Percentiles rank a stretch among this genome's conserved stretches.
Evolutionary conservation across 2,329 filamentous ascomycete genomes (phyloP).

Genomic region (Diaporthe citriasiana): DNA sequence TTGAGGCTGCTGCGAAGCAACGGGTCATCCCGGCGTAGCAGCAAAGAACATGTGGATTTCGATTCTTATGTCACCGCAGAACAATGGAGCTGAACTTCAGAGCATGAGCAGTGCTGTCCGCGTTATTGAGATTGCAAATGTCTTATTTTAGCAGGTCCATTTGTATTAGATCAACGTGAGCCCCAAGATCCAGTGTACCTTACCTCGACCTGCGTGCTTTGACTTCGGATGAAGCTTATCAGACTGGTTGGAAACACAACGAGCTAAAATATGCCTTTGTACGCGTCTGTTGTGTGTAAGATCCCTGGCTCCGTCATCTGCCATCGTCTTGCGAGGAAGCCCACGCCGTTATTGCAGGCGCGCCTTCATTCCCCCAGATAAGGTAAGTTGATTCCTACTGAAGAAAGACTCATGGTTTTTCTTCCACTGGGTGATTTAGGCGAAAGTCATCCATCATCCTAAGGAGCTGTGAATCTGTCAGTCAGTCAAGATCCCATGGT

Average conservation of each 20-base stretch:
- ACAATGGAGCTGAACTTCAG: background rate
- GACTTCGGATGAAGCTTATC: background rate
- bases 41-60: slow-evolving; percentile 1
- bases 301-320: no score
- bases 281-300: background rate
- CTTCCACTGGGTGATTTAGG: no score
- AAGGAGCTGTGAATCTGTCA: no score
- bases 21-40: background rate
- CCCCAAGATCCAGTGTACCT: no score
- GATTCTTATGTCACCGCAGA: slow-evolving; percentile 24
- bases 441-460: no score
- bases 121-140: background rate
- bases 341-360: no score
- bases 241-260: background rate
- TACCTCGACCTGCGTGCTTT: no score
- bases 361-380: no score
- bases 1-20: background rate
- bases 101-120: background rate
- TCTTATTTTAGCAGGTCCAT: background rate
- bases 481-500: no score
- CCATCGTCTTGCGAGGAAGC: no score
- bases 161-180: background rate
- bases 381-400: no score
- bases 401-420: no score
- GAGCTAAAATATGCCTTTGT: background rate